These are phyloP conservation scores for Aquilaria sinensis DNA, from an alignment of 345 rosid genomes.

Conservation along the genomic window DNA sequence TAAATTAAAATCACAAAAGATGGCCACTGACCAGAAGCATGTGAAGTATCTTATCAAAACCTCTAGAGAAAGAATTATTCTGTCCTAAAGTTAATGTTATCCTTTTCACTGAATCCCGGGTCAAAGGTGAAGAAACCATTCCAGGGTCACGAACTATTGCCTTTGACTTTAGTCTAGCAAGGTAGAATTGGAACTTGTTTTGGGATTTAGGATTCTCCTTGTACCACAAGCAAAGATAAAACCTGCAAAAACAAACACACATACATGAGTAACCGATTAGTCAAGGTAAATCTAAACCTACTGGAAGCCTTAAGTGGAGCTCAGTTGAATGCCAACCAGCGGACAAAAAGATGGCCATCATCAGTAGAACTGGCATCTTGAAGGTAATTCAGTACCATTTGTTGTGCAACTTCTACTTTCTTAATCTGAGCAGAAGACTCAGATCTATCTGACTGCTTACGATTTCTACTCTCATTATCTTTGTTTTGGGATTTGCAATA, in stretches of 20 bases:
- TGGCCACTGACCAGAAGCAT: constrained; percentile 84
- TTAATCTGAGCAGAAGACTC: constrained; percentile 39
- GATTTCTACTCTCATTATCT: constrained; percentile 31
- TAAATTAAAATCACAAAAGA: constrained; percentile 19
- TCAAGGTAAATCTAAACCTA: too few species aligned
- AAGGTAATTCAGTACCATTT: constrained; percentile 86
- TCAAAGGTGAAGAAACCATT: constrained; percentile 43
- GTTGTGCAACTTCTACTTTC: constrained; percentile 75
- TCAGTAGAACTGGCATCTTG: constrained; percentile 78
- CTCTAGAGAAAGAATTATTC: constrained; percentile 91
- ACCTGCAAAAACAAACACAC: constrained; percentile 46
- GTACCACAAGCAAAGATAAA: constrained; percentile 88
- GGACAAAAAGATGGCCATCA: constrained; percentile 72
- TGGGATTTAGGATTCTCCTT: constrained; percentile 83
- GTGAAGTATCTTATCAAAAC: constrained; percentile 92
- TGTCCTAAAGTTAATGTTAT: constrained; percentile 81
- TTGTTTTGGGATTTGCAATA: constrained; percentile 57
- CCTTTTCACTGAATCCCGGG: constrained; percentile 75
- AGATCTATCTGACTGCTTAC: constrained; percentile 17
- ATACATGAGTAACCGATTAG: not conserved
- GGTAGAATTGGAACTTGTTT: constrained; percentile 55
- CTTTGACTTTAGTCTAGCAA: constrained; percentile 81
- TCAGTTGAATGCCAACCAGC: constrained; percentile 55
- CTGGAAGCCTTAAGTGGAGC: constrained; percentile 8
- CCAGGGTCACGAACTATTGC: constrained; percentile 78